Evolutionary conservation across 1,139 yeast genomes (phyloP), one percentile per base, ranked within the genome.

Genomic region (Taiozyma sp.): DNA sequence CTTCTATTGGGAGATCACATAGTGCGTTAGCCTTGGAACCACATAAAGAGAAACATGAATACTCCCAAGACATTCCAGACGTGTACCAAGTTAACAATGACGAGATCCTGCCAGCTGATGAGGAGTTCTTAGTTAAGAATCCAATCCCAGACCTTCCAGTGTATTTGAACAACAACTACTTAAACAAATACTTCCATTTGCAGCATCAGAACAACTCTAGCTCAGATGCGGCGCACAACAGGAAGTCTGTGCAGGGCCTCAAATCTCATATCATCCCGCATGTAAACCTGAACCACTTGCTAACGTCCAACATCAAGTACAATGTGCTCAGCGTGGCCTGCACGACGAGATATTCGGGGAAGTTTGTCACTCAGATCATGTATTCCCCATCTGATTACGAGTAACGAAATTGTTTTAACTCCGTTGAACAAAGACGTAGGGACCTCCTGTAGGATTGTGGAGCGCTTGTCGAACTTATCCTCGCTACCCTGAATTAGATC

Each of bases 341-440:
- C 62, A 85, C 87, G 9, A 85, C 89, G 13, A 70, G 93, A 53
- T 86, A 86, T 59, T 79, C 81, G 22, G 92, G 92, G 8, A 85
- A 84, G 67, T 86, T 84, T 61, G 84, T 85, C 39, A 86, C 92
- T 1, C 90, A 85, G 64, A 83, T 85, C 22, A 80, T 85, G 76
- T 87, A 84, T 65, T 83, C 89, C 4, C 89, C 92, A 10, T 83
- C 69, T 42, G 63, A 65, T 43, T 30, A 29, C 14, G 51, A 51
- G 13, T 7, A 39, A 28, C 47, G 36, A 32, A 32, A 19, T 4
- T 32, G 13, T 30, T n/a, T 32, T 32, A 28, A 28, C 8, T 24
- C 4, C 8, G 27, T 24, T 24, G 27, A 24, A 24, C 8, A 24
- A 24, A 24, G 8, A 19, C 19, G 19, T 19, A 19, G 19, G 19